Evolutionary conservation across 2,329 filamentous ascomycete species (phyloP).

Genomic region (Exserohilum rostratum): DNA sequence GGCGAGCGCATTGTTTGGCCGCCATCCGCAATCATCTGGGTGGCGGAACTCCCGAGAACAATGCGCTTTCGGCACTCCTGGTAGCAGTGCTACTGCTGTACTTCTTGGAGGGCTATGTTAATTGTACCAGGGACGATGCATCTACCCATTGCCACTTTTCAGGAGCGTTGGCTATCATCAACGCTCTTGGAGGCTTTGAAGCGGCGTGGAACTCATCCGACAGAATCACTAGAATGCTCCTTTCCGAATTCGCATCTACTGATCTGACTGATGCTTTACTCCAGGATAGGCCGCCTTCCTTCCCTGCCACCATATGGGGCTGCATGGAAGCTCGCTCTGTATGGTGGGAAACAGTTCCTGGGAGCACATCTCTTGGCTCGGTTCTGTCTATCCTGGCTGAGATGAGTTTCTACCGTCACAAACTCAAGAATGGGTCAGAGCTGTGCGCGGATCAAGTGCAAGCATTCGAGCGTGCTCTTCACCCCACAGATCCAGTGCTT

Average conservation of each 20-base stretch:
- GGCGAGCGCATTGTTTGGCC: slow-evolving; percentile 14
- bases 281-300: slow-evolving; percentile 15
- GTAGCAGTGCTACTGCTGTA: slow-evolving; percentile 22
- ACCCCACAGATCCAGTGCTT: slow-evolving; percentile 6
- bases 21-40: slow-evolving; percentile 16
- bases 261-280: slow-evolving; percentile 22
- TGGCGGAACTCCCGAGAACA: slow-evolving; percentile 1
- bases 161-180: slow-evolving; percentile 70
- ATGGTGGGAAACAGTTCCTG: slow-evolving; percentile 14
- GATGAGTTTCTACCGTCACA: slow-evolving; percentile 15
- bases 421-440: not conserved
- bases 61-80: slow-evolving; percentile 15
- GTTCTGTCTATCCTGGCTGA: slow-evolving; percentile 7
- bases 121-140: slow-evolving; percentile 16
- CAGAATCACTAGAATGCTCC: slow-evolving; percentile 16
- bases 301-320: slow-evolving; percentile 15
- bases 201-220: slow-evolving; percentile 10
- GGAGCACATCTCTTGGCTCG: slow-evolving; percentile 8
- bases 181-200: slow-evolving; percentile 70
- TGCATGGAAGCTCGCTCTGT: slow-evolving; percentile 16
- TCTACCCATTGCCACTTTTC: slow-evolving; percentile 20
- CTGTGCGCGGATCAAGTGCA: slow-evolving; percentile 4
- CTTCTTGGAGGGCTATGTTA: slow-evolving; percentile 21
- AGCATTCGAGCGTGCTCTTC: slow-evolving; percentile 7
- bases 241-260: slow-evolving; percentile 23